Base-by-base conservation (phyloP, 345 rosid genomes). In the Gynandropsis gynandra region DNA sequence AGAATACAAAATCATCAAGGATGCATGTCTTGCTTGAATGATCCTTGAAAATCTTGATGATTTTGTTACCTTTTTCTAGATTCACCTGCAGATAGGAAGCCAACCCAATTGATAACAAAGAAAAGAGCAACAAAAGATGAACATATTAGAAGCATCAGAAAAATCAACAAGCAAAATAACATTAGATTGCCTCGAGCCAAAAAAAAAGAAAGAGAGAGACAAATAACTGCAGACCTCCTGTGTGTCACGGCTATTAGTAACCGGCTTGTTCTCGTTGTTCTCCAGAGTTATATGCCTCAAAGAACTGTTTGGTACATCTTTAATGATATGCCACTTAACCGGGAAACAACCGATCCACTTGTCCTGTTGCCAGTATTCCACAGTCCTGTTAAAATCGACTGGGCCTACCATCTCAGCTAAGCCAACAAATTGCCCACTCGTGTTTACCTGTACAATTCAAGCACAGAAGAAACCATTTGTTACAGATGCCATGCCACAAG, bases 301-400 rank as follows among this genome's bases (percentile, higher is more conserved):
- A 5, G 44, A 69, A 54, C 62, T 58, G 56, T 76, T 80, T 6
- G 80, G 76, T 15, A 80, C 67, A 65, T 80, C 80, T 77, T 76
- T 20, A 29, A 48, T 10, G 17, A 13, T 24, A n/a, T 11, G 36
- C 36, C 8, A 46, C 50, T 16, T 46, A 38, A 80, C 66, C 42
- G 82, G 71, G 50, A 46, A 16, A 16, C n/a, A 21, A 0, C 50
- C 50, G 17, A 24, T 4, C 41, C 41, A 37, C 66, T 74, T 80
- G 64, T 80, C 78, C 54, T 76, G 86, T 36, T 80, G 82, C 86
- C 80, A 80, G 36, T 76, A 70, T 15, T 70, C 82, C 18, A 80
- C 60, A 20, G 71, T 76, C 55, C 13, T 70, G 54, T 72, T 52
- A 36, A 72, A 80, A 56, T 80, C 82, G 53, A 80, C 76, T 5